Conservation (phyloP, 2,329 filamentous ascomycete species). For the Fusarium bactridioides region DNA sequence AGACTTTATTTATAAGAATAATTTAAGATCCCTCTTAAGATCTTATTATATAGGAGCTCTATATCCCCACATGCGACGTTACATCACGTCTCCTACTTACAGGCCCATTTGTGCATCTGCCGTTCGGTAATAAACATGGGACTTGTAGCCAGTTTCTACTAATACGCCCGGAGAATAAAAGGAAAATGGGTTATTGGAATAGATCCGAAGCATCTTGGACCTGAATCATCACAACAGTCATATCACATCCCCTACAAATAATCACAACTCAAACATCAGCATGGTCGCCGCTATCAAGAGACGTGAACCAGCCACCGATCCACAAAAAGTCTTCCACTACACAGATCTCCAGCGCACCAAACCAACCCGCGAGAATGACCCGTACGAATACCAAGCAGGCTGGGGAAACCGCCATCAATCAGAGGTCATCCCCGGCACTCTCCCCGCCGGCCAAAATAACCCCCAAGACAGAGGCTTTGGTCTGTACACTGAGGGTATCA, state of each 20-base stretch:
- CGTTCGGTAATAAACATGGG: not conserved
- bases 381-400: constrained; percentile 13
- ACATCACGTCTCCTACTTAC: not conserved
- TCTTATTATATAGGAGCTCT: not conserved
- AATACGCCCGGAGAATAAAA: not conserved
- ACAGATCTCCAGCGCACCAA: constrained; percentile 21
- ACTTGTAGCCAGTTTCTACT: not conserved
- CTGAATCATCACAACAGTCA: too few relatives aligned
- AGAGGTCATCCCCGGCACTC: constrained; percentile 10
- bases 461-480: constrained; percentile 14
- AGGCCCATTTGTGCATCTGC: not conserved
- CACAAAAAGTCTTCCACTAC: constrained; percentile 22
- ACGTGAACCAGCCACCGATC: not conserved
- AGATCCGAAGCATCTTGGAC: not conserved
- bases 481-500: constrained; percentile 24
- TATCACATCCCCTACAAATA: too few relatives aligned
- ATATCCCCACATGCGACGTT: not conserved
- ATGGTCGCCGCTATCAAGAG: not conserved
- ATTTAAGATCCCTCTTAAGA: not conserved
- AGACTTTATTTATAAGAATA: too few relatives aligned
- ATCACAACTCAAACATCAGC: fast-evolving
- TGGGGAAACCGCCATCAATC: constrained; percentile 22
- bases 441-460: constrained; percentile 18
- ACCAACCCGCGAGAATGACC: constrained; percentile 18
- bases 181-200: not conserved